Percentiles rank a stretch among this genome's conserved stretches.
Evolutionary conservation across 495 filamentous ascomycete genomes (phyloP).

Genomic region (Penicillium angulare): DNA sequence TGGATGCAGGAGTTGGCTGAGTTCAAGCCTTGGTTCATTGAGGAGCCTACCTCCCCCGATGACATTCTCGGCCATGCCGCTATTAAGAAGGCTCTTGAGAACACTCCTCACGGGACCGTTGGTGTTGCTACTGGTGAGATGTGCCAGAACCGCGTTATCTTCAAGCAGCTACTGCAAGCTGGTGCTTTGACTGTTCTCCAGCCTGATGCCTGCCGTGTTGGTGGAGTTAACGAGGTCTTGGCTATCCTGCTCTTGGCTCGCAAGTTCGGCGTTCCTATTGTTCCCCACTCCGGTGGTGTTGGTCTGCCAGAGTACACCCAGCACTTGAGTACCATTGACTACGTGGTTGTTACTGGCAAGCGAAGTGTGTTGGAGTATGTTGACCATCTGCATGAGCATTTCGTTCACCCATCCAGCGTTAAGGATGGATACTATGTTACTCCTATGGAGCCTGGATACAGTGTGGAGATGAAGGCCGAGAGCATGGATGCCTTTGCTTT

Average conservation of each 20-base stretch:
- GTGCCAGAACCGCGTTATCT: slow-evolving; percentile 93
- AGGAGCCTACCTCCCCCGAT: slow-evolving; percentile 93
- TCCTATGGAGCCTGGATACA: slow-evolving; percentile 78
- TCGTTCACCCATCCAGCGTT: slow-evolving; percentile 75
- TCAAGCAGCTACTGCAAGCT: slow-evolving; percentile 83
- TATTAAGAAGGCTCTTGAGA: slow-evolving; percentile 71
- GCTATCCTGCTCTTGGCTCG: slow-evolving; percentile 88
- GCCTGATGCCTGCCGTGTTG: slow-evolving; percentile 87
- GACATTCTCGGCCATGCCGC: slow-evolving; percentile 88
- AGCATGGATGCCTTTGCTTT: slow-evolving; percentile 79
- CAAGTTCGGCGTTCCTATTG: slow-evolving; percentile 79
- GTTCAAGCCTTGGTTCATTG: slow-evolving; percentile 95
- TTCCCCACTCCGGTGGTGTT: slow-evolving; percentile 87
- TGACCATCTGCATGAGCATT: slow-evolving; percentile 92
- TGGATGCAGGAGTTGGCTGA: slow-evolving; percentile 81
- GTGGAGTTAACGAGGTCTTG: slow-evolving; percentile 89
- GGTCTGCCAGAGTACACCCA: slow-evolving; percentile 93
- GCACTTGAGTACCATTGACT: slow-evolving; percentile 91
- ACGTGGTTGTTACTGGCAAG: slow-evolving; percentile 83
- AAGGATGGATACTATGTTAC: slow-evolving; percentile 87
- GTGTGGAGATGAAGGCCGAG: slow-evolving; percentile 86
- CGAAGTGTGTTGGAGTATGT: slow-evolving; percentile 85
- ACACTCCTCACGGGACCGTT: slow-evolving; percentile 61
- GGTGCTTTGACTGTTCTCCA: slow-evolving; percentile 86
- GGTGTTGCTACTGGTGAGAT: slow-evolving; percentile 94